Evolutionary conservation across 768 basidiomycete genomes (phyloP).

Genomic region (Dacryopinax spathularia): DNA sequence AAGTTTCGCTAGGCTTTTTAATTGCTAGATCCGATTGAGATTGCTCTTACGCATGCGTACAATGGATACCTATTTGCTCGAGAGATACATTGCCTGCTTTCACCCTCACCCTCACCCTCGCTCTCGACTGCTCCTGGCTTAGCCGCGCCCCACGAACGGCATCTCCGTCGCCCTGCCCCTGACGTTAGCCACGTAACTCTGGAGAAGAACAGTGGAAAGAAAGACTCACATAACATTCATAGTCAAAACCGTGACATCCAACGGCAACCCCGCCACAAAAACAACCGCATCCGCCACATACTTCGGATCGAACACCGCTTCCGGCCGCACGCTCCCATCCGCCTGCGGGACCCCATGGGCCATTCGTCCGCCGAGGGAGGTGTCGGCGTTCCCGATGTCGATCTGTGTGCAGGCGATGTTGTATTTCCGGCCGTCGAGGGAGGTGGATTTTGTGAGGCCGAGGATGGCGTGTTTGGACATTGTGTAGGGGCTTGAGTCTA

Average conservation of each 20-base stretch:
- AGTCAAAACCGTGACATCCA: slow-evolving; percentile 53
- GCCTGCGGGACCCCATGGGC: slow-evolving; percentile 48
- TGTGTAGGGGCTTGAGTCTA: slow-evolving; percentile 43
- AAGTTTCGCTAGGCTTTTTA: neutral
- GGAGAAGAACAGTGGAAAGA: neutral
- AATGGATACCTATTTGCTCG: neutral
- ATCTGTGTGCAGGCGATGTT: slow-evolving; percentile 69
- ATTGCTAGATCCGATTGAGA: slow-evolving; percentile 2
- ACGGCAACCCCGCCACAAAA: slow-evolving; percentile 54
- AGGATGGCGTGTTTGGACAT: slow-evolving; percentile 66
- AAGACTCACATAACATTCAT: slow-evolving; percentile 59
- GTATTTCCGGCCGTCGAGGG: slow-evolving; percentile 60
- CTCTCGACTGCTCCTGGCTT: slow-evolving; percentile 3
- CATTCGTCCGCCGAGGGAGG: slow-evolving; percentile 38
- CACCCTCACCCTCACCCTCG: neutral
- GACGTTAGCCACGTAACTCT: neutral
- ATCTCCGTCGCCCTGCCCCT: slow-evolving; percentile 30
- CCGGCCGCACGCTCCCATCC: slow-evolving; percentile 41
- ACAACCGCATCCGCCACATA: slow-evolving; percentile 61
- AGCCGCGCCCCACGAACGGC: slow-evolving; percentile 38
- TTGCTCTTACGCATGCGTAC: neutral
- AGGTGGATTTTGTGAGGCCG: slow-evolving; percentile 61
- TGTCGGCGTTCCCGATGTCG: slow-evolving; percentile 75
- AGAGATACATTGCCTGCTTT: neutral
- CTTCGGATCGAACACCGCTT: slow-evolving; percentile 54